Base-by-base conservation (phyloP, 2,329 filamentous ascomycete genomes). In the Monilinia polystroma region DNA sequence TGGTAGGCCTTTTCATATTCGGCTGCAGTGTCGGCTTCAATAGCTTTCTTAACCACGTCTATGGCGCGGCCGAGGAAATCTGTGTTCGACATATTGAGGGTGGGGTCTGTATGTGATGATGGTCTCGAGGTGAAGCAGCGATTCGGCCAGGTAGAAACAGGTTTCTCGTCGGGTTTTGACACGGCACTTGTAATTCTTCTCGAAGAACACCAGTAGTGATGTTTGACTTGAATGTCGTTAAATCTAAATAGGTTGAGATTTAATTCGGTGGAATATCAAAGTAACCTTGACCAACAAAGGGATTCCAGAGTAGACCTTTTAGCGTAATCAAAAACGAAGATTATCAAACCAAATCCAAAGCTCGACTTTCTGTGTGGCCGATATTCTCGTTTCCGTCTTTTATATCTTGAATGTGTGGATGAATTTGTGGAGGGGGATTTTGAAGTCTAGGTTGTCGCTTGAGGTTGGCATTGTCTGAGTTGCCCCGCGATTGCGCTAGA, bases 1-100 rank as follows among this genome's bases (percentile, higher is more conserved):
- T 97, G 91, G 79, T 98, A 98, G 66, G 95, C 95, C 79, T 96
- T 94, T 75, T 97, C 93, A 81, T 99, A 99, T 78, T 98, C 92
- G 77, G 92, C 93, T 56, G 91, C 90, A 72, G 94, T 96, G 82
- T 99, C 95, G 74, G 91, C 89, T 78, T 97, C 93, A 82, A 99
- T 98, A 73, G 95, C 95, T 80, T 96, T 96, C 81, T 97, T 96
- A 76, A 99, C 94, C 79, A 91, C 90, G 76, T 96, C 92, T 82
- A 98, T 98, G 75, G 95, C 95, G 75, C 94, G 92, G 76, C 93
- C 93, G 76, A 97, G 88, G 78, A 98, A 99, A 82, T 99, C 95
- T 79, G 92, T 96, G 78, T 93, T 93, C 73, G 93, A 96, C 93
- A 97, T 97, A n/a, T 64, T 72, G 64, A 68, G 67, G 64, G 58